These are phyloP conservation scores for Cladosporium cucumerinum DNA, from an alignment of 2,329 filamentous ascomycete genomes.

Conservation along the genomic window DNA sequence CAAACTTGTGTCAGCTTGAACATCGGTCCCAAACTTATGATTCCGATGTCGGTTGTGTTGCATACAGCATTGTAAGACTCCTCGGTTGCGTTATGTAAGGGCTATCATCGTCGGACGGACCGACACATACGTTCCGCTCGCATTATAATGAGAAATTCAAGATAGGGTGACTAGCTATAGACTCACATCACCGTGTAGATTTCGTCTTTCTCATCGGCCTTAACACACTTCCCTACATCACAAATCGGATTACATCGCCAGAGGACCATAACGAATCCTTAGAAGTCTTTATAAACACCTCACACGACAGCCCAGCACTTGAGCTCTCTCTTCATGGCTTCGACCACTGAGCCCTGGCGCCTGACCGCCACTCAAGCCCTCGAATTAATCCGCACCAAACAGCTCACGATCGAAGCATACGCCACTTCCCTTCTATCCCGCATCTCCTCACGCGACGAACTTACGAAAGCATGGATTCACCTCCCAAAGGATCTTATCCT, in stretches of 20 bases:
- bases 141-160: not conserved
- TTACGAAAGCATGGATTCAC: slow-evolving; percentile 52
- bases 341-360: slow-evolving; percentile 19
- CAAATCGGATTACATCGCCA: not conserved
- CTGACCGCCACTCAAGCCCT: slow-evolving; percentile 46
- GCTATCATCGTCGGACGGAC: not conserved
- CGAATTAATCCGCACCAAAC: slow-evolving; percentile 37
- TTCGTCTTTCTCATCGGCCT: not conserved
- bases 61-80: not conserved
- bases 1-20: not conserved
- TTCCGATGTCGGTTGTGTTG: not conserved
- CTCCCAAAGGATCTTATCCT: slow-evolving; percentile 48
- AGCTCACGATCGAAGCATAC: slow-evolving; percentile 51
- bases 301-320: not conserved
- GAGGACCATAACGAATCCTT: not conserved
- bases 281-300: not conserved
- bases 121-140: not conserved
- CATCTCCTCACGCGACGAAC: slow-evolving; percentile 44
- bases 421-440: slow-evolving; percentile 47
- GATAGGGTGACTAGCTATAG: not conserved
- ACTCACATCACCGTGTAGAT: not conserved
- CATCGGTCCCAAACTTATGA: not conserved
- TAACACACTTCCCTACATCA: not conserved
- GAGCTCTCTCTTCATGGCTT: not conserved
- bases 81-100: slow-evolving; percentile 1